Evolutionary conservation across 176 grass and related monocot species (phyloP).

Genomic region (Alloteropsis semialata): DNA sequence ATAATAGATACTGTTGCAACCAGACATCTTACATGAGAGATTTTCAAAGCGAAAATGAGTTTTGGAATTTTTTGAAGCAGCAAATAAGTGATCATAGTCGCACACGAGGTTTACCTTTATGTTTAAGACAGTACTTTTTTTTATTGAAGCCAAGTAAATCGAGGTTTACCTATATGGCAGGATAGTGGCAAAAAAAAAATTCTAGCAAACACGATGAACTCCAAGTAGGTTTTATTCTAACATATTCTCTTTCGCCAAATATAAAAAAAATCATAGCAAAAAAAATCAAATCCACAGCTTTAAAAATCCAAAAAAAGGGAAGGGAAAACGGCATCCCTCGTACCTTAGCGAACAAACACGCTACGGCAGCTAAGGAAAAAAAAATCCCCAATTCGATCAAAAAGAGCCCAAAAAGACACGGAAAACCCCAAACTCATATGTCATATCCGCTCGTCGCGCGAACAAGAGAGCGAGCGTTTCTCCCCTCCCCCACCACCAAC

Average conservation of each 20-base stretch:
- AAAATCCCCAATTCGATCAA: slow-evolving; percentile 33
- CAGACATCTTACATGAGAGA: too few relatives aligned
- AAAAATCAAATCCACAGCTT: not conserved
- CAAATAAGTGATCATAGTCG: too few relatives aligned
- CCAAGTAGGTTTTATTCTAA: too few relatives aligned
- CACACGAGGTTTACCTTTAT: too few relatives aligned
- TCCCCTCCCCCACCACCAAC: slow-evolving; percentile 8
- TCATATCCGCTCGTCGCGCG: slow-evolving; percentile 35
- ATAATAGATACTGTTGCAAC: too few relatives aligned
- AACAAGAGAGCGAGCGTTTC: slow-evolving; percentile 23
- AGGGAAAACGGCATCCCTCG: not conserved
- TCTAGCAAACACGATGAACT: too few relatives aligned
- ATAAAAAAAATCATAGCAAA: not conserved
- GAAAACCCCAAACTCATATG: slow-evolving; percentile 24
- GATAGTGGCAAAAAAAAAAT: too few relatives aligned
- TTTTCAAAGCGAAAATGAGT: too few relatives aligned
- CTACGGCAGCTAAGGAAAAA: not conserved
- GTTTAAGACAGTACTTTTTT: too few relatives aligned
- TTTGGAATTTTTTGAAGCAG: too few relatives aligned
- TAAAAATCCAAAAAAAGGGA: not conserved
- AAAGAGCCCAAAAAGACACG: slow-evolving; percentile 13
- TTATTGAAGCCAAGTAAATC: too few relatives aligned
- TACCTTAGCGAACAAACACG: slow-evolving; percentile 8
- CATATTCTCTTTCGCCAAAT: not conserved
- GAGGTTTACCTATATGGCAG: too few relatives aligned